Evolutionary conservation across 1,139 yeast genomes (phyloP), one percentile per base, ranked within the genome.

Genomic region (Blastobotrys capitulatus): DNA sequence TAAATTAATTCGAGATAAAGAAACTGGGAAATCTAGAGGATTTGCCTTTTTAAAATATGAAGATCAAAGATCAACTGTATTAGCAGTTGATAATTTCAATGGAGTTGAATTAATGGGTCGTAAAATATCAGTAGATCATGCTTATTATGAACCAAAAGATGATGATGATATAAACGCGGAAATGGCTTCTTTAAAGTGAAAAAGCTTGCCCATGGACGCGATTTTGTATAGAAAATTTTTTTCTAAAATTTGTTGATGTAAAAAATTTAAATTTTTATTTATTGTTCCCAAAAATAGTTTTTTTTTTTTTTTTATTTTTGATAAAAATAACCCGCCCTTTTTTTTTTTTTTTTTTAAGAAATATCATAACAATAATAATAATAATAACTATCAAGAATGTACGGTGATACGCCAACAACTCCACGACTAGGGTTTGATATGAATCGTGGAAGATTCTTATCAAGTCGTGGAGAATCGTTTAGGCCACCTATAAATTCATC

Each of bases 71-170:
- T 85, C 95, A 4, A 82, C 95, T 35, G 77, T 87, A 0, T 69
- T 92, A 44, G 96, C 97, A 0, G 83, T 92, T 2, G 98, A 92
- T 67, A 92, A 92, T 62, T 71, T 90, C 55, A 86, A 86, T 63
- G 96, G 96, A 0, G 71, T 79, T 2, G 75, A 72, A 48, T 62
- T 89, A 0, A 74, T 78, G 49, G 92, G 83, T 19, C 70, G 81
- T 49, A 60, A 63, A 9, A 65, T 89, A 10, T 72, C 78, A 51
- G 95, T 89, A 3, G 96, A 89, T 61, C 97, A 89, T 70, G 79
- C 85, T 13, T 75, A 79, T 57, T 88, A 78, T 63, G 74, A 75
- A 53, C 75, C 82, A 37, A 75, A 76, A 52, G 78, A 73, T 12
- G 79, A 74, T 7, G 79, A 78, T 47, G 75, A 54, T 46, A 40